These are phyloP conservation scores for Lactarius psammicola DNA, from an alignment of 768 basidiomycete genomes.

Conservation along the genomic window DNA sequence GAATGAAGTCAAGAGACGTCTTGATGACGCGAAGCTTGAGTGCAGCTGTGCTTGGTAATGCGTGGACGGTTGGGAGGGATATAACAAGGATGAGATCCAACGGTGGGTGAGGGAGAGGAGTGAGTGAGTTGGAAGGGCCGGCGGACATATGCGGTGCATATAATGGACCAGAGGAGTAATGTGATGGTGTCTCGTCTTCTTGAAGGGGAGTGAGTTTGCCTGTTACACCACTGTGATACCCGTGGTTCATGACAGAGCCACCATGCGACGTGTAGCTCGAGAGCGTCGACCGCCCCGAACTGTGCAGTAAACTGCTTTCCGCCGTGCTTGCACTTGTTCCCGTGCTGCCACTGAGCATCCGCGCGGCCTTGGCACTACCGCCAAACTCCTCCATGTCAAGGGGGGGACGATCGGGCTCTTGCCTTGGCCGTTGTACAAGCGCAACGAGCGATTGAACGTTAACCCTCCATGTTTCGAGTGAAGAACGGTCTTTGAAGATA, in stretches of 20 bases:
- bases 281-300: slow-evolving; percentile 59
- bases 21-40: slow-evolving; percentile 90
- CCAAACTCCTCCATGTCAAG: slow-evolving; percentile 66
- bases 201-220: slow-evolving; percentile 30
- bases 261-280: slow-evolving; percentile 66
- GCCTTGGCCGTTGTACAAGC: slow-evolving; percentile 54
- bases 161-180: slow-evolving; percentile 16
- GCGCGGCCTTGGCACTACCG: slow-evolving; percentile 69
- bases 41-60: slow-evolving; percentile 73
- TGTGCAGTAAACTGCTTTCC: slow-evolving; percentile 65
- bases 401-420: slow-evolving; percentile 37
- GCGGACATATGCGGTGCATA: slow-evolving; percentile 60
- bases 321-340: slow-evolving; percentile 54
- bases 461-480: slow-evolving; percentile 84
- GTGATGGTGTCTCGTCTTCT: slow-evolving; percentile 25
- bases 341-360: slow-evolving; percentile 76
- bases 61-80: slow-evolving; percentile 73
- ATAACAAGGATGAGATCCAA: slow-evolving; percentile 92
- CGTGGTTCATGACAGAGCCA: slow-evolving; percentile 28
- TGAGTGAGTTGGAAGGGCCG: slow-evolving; percentile 75
- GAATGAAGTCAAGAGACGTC: slow-evolving; percentile 80
- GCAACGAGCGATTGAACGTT: slow-evolving; percentile 79
- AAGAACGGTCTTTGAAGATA: slow-evolving; percentile 88
- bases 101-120: slow-evolving; percentile 80
- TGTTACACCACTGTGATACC: slow-evolving; percentile 12